Conservation (phyloP, 805 yeast genomes). For the Nakazawaea pomicola region DNA sequence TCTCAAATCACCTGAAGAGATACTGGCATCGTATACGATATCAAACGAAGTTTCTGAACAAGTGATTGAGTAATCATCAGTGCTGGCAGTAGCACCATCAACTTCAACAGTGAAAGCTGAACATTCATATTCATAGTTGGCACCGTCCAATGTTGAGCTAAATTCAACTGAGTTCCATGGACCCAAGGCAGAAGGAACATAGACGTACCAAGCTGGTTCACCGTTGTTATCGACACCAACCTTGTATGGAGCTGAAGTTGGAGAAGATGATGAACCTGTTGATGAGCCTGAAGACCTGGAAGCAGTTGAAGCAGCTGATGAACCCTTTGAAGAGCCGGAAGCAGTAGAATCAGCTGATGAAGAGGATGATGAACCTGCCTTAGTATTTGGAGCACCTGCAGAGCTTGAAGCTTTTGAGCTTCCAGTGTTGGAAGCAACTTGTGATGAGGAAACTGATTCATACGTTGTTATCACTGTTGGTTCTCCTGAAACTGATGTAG, state of each 20-base stretch:
- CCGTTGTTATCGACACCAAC: constrained; percentile 7
- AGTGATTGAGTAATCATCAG: constrained; percentile 5
- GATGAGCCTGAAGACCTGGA: constrained; percentile 13
- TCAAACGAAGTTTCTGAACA: constrained; percentile 10
- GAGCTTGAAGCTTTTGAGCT: too few relatives aligned
- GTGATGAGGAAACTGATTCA: constrained; percentile 11
- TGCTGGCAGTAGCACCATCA: constrained; percentile 1
- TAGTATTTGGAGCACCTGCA: constrained; percentile 7
- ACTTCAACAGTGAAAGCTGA: constrained; percentile 9
- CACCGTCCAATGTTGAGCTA: background rate
- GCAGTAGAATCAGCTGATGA: constrained; percentile 4
- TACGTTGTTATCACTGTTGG: constrained; percentile 18
- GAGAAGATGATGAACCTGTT: background rate
- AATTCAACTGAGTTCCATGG: constrained; percentile 6
- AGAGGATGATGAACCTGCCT: background rate
- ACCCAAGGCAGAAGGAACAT: constrained; percentile 9
- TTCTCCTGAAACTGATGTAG: constrained; percentile 18
- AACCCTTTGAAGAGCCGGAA: background rate
- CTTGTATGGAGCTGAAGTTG: constrained; percentile 10
- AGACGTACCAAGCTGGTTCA: constrained; percentile 12
- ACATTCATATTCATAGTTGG: constrained; percentile 9
- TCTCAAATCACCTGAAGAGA: background rate
- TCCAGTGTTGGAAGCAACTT: background rate
- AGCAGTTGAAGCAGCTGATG: constrained; percentile 11
- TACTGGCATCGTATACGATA: constrained; percentile 1